These are phyloP conservation scores for Lunularia cruciata DNA, from an alignment of 225 moss, liverwort and hornwort genomes.

Conservation along the genomic window DNA sequence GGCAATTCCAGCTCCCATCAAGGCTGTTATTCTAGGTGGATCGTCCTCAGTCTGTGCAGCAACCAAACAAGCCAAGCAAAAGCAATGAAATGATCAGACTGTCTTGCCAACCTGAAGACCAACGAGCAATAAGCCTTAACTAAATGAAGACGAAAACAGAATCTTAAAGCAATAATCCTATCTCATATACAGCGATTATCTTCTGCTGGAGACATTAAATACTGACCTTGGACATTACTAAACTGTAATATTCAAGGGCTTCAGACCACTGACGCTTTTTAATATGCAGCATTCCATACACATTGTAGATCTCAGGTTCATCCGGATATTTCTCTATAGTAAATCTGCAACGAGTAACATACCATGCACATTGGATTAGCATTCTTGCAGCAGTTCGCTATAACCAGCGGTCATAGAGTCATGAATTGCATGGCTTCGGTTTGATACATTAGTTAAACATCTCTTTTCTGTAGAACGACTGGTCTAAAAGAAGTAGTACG, in stretches of 20 bases:
- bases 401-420: not conserved
- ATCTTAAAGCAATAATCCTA: not conserved
- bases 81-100: not conserved
- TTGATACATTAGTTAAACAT: no score
- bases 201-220: not conserved
- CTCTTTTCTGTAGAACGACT: not conserved
- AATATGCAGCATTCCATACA: conserved; percentile 76
- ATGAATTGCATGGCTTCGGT: not conserved
- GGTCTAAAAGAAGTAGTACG: not conserved
- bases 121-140: not conserved
- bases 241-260: conserved; percentile 70
- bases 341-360: conserved; percentile 42
- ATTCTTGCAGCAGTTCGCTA: no score
- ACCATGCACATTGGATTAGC: not conserved
- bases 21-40: conserved; percentile 41
- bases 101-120: no score
- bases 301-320: conserved; percentile 67
- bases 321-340: conserved; percentile 70
- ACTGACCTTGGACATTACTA: conserved; percentile 74
- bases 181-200: not conserved
- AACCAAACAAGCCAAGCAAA: not conserved
- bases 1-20: conserved; percentile 53
- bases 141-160: no score
- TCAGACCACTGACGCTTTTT: conserved; percentile 72
- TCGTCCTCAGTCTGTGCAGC: conserved; percentile 35